phyloP scores from a whole-genome alignment of 1,284 basidiomycete genomes.

The Moesziomyces sp. region DNA sequence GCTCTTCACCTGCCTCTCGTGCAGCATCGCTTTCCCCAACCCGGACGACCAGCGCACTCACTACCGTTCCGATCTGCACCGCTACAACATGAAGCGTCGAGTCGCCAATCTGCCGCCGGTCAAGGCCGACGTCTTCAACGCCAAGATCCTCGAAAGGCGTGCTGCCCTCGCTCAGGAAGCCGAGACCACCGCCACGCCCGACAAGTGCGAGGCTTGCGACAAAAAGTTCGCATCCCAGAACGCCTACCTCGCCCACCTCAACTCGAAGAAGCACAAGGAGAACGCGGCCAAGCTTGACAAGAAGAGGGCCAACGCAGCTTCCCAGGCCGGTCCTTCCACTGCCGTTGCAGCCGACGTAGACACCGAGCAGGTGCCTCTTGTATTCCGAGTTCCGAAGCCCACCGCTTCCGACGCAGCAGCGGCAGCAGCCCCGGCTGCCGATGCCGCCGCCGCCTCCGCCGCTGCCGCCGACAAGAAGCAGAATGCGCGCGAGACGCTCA shows the following conservation, averaged over 20 bases:
- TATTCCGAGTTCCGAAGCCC: slow-evolving; percentile 41
- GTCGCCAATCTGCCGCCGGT: slow-evolving; percentile 91
- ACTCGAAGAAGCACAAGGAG: slow-evolving; percentile 91
- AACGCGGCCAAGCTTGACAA: slow-evolving; percentile 73
- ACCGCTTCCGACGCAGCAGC: neutral
- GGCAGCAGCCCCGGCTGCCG: slow-evolving; percentile 15
- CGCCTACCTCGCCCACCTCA: slow-evolving; percentile 86
- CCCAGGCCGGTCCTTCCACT: slow-evolving; percentile 2
- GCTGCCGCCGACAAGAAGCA: slow-evolving; percentile 34
- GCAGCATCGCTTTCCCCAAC: slow-evolving; percentile 85
- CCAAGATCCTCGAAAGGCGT: slow-evolving; percentile 77
- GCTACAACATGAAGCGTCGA: slow-evolving; percentile 97
- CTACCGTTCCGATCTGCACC: slow-evolving; percentile 92
- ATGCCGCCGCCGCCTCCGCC: slow-evolving; percentile 3
- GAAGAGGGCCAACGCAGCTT: slow-evolving; percentile 7
- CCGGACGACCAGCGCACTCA: slow-evolving; percentile 89
- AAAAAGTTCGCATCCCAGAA: slow-evolving; percentile 91
- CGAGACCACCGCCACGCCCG: slow-evolving; percentile 26
- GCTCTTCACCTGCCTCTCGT: slow-evolving; percentile 84
- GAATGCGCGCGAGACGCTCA: slow-evolving; percentile 33
- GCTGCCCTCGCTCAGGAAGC: slow-evolving; percentile 34
- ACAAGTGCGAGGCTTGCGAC: slow-evolving; percentile 70
- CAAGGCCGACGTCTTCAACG: slow-evolving; percentile 81
- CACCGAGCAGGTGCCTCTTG: slow-evolving; percentile 33
- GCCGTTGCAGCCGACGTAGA: slow-evolving; percentile 4